These are phyloP conservation scores for Calocera cornea DNA, from an alignment of 768 basidiomycete genomes.

Conservation along the genomic window DNA sequence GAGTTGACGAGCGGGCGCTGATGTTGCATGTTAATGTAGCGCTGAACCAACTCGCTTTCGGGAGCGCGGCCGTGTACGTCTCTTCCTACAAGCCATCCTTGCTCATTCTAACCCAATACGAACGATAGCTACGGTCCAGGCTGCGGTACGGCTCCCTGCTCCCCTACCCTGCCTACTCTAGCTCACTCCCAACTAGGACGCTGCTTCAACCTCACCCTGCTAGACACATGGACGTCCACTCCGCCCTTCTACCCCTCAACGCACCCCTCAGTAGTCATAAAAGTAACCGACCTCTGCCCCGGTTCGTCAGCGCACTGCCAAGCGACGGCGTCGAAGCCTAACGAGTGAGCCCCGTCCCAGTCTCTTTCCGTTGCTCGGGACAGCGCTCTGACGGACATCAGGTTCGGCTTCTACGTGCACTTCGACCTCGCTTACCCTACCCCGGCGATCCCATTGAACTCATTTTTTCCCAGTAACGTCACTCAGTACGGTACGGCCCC, in stretches of 20 bases:
- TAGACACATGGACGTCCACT: slow-evolving; percentile 49
- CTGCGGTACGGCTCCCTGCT: slow-evolving; percentile 2
- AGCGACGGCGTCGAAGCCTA: slow-evolving; percentile 45
- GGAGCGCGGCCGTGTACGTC: slow-evolving; percentile 45
- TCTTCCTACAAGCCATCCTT: neutral
- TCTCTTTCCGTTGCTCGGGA: neutral
- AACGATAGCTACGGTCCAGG: slow-evolving; percentile 27
- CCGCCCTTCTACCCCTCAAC: slow-evolving; percentile 52
- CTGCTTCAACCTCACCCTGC: slow-evolving; percentile 65
- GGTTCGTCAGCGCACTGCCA: slow-evolving; percentile 57
- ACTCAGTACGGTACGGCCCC: slow-evolving; percentile 45
- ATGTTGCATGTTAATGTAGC: slow-evolving; percentile 18
- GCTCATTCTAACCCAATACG: neutral
- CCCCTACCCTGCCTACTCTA: too few relatives aligned
- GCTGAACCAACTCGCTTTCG: slow-evolving; percentile 65
- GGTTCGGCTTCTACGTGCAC: slow-evolving; percentile 57
- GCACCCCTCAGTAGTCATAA: slow-evolving; percentile 29
- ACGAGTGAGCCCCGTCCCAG: slow-evolving; percentile 37
- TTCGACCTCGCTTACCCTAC: slow-evolving; percentile 78
- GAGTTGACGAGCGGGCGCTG: neutral
- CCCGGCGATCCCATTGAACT: slow-evolving; percentile 48
- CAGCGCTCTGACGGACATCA: slow-evolving; percentile 21
- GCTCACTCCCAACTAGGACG: slow-evolving; percentile 36
- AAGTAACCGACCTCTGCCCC: slow-evolving; percentile 72
- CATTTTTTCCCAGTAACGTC: slow-evolving; percentile 55